Base-by-base conservation (phyloP, 2,329 filamentous ascomycete genomes). In the Cladobotryum protrusum region DNA sequence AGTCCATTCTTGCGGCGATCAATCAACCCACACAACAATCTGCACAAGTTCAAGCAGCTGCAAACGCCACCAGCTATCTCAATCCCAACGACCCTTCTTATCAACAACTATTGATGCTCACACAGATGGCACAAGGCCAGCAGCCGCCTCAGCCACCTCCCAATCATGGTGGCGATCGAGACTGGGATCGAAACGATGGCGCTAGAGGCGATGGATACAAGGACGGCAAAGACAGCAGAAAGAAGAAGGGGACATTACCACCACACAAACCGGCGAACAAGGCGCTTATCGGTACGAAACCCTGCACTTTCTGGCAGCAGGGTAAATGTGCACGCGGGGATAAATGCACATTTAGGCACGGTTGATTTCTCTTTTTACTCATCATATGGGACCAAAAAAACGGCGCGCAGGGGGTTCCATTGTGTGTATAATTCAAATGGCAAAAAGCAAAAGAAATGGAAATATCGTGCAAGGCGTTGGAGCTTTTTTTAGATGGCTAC, bases 321-420 rank as follows among this genome's bases (percentile, higher is more conserved):
- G 85, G 85, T 13, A 83, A 83, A 61, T 89, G 86, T 67, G 81
- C 79, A 6, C 84, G 87, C 62, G 86, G 86, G 18, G 83, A 85
- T 34, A 82, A 82, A 59, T 89, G 86, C 69, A 88, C 85, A 2
- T 89, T 85, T 65, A 76, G 85, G 49, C 86, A 89, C 61, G 83
- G 87, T 45, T 70, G 50, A 29, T 17, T 13, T 37, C 5, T 18
- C 18, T 19, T 17, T 33, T n/a, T 4, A 6, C 11, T 29, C 24
- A 6, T 29, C 24, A 8, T 29, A 8, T 29, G 24, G 24, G 24
- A 29, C 24, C n/a, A n/a, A n/a, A n/a, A 29, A 29, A 29, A 29
- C 7, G 24, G 24, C 24, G 24, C 24, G 24, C 6, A 29, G 24
- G 24, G 24, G 24, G 7, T 29, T 29, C 24, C 24, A 29, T 6